Percentiles rank a stretch among this genome's conserved stretches.
Evolutionary conservation across 2,329 filamentous ascomycete genomes (phyloP).

Genomic region (Xylogone sp.): DNA sequence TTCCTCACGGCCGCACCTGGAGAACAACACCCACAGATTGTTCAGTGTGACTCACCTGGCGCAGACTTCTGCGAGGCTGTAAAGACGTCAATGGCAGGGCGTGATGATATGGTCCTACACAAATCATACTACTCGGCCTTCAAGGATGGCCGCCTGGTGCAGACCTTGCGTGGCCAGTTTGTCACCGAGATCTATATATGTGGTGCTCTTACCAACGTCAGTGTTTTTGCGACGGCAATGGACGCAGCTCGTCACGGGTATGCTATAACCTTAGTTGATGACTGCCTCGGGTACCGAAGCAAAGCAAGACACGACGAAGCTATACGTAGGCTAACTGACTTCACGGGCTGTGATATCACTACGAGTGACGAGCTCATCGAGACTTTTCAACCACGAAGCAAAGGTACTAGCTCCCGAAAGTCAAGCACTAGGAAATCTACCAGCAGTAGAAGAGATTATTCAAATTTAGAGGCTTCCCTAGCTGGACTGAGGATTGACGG

Average conservation of each 20-base stretch:
- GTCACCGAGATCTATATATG: slow-evolving; percentile 88
- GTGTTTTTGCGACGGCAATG: slow-evolving; percentile 85
- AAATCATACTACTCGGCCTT: slow-evolving; percentile 92
- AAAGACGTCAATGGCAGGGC: slow-evolving; percentile 37
- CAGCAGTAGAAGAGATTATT: slow-evolving; percentile 8
- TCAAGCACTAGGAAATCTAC: slow-evolving; percentile 10
- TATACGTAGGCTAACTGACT: slow-evolving; percentile 21
- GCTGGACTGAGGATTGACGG: neutral
- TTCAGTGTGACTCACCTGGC: slow-evolving; percentile 41
- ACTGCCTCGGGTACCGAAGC: slow-evolving; percentile 80
- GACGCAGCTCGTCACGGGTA: slow-evolving; percentile 88
- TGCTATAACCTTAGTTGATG: slow-evolving; percentile 79
- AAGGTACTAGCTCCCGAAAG: slow-evolving; percentile 6
- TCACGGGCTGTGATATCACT: slow-evolving; percentile 28
- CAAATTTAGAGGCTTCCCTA: neutral
- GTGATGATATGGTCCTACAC: slow-evolving; percentile 43
- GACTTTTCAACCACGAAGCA: slow-evolving; percentile 16
- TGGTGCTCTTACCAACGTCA: slow-evolving; percentile 81
- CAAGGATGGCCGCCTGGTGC: slow-evolving; percentile 66
- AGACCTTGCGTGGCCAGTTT: slow-evolving; percentile 76
- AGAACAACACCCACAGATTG: slow-evolving; percentile 32
- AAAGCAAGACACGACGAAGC: slow-evolving; percentile 56
- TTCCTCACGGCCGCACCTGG: slow-evolving; percentile 22
- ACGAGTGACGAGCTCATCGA: slow-evolving; percentile 22
- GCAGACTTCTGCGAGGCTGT: slow-evolving; percentile 41